Percentiles rank a stretch among this genome's conserved stretches.
These are phyloP conservation scores for Eutrema japonicum DNA, from an alignment of 345 rosid genomes.

Conservation along the genomic window DNA sequence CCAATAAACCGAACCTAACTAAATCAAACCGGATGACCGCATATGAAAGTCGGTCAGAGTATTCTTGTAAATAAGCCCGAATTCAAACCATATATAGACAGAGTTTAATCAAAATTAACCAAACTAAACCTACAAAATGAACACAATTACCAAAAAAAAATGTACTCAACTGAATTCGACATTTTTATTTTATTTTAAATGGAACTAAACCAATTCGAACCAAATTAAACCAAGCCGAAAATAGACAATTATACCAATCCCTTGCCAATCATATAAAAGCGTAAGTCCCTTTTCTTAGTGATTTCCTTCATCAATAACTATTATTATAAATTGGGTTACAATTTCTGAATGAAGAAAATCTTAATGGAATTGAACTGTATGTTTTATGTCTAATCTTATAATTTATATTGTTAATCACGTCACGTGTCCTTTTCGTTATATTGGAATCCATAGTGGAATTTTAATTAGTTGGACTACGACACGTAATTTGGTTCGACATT, in stretches of 20 bases:
- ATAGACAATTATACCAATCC: not conserved
- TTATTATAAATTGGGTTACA: not conserved
- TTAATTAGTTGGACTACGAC: constrained; percentile 16
- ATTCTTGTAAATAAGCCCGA: not conserved
- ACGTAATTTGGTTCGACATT: constrained; percentile 20
- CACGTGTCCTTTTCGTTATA: constrained; percentile 14
- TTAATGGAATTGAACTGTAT: constrained; percentile 35
- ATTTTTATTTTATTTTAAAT: not conserved
- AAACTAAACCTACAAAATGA: not conserved
- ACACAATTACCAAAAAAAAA: not conserved
- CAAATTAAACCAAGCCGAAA: not conserved
- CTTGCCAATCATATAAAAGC: constrained; percentile 7
- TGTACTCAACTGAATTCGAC: too few species aligned
- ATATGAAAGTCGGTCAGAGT: not conserved
- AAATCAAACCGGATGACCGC: not conserved
- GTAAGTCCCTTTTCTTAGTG: not conserved
- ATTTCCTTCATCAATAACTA: not conserved
- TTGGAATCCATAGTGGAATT: not conserved
- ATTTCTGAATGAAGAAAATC: constrained; percentile 8
- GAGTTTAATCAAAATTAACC: not conserved
- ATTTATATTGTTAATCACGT: not conserved
- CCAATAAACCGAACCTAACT: not conserved
- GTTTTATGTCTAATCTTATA: constrained; percentile 16
- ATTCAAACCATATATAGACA: not conserved
- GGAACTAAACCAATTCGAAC: constrained; percentile 6